Evolutionary conservation across 306 rosid genomes (phyloP), one percentile per base, ranked within the genome.

Genomic region (Astragalus glycyphyllos): DNA sequence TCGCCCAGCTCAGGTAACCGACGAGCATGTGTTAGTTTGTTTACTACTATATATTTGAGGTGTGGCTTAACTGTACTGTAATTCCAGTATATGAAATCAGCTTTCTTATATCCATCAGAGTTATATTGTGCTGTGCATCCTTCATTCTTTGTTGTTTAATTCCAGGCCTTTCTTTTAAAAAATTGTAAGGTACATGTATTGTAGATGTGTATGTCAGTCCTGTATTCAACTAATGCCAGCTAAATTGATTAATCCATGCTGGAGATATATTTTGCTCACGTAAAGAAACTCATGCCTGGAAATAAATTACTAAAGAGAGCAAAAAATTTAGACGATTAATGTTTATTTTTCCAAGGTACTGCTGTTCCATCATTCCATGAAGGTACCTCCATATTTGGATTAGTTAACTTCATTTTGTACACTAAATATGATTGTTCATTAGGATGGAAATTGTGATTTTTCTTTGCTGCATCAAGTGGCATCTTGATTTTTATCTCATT

Each of bases 1-100:
- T 71, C 90, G 79, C 77, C 87, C 87, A 58, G 20, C 88, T 63
- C 90, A 87, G 98, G 98, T 92, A 82, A 38, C 55, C 63, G 15
- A 20, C 26, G 47, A 65, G 29, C 70, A 48, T 40, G 38, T 38
- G 40, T 32, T 42, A 11, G 42, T 41, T 10, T 56, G 31, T 49
- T 7, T 42, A 14, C 51, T 63, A 10, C 51, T 57, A 10, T 67
- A 66, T 81, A 17, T 47, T 20, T 46, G 51, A 35, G 53, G 37
- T 23, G 55, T 53, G 48, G 65, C 75, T 26, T 65, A 59, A 6
- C 26, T 44, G 14, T 45, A 35, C 66, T 50, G 10, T 9, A 49
- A 14, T 11, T 65, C 45, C 1, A 23, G 12, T 20, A 4, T 7
- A 4, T 20, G 23, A 20, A 20, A 20, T 38, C 37, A 44, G 65